phyloP scores from a whole-genome alignment of 805 yeast genomes.

The Torulaspora indica region DNA sequence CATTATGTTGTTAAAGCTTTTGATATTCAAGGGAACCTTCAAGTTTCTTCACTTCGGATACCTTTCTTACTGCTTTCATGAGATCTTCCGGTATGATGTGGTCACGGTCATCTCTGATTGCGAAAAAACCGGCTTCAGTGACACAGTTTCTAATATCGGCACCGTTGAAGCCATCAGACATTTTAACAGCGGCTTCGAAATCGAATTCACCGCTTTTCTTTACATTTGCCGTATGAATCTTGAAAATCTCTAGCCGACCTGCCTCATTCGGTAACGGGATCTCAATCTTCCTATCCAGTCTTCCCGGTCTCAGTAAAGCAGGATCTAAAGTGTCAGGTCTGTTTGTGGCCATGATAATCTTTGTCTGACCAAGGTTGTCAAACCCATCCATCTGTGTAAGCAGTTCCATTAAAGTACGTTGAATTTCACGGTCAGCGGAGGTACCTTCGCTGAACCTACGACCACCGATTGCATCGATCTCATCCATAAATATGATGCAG shows the following conservation, averaged over 20 bases:
- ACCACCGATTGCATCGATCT: conserved; percentile 98
- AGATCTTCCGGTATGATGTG: conserved; percentile 88
- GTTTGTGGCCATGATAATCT: conserved; percentile 98
- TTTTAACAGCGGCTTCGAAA: conserved; percentile 93
- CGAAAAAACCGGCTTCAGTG: conserved; percentile 98
- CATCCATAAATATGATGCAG: conserved; percentile 97
- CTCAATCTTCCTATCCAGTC: conserved; percentile 94
- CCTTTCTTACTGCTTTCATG: conserved; percentile 97
- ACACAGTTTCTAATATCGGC: conserved; percentile 95
- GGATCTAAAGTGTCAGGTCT: conserved; percentile 98
- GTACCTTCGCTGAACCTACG: conserved; percentile 97
- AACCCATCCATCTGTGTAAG: conserved; percentile 98
- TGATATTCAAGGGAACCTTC: conserved; percentile 96
- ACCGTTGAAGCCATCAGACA: conserved; percentile 99
- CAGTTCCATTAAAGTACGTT: conserved; percentile 94
- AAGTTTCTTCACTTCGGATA: conserved; percentile 91
- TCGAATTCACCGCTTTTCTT: conserved; percentile 93
- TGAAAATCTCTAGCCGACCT: conserved; percentile 89
- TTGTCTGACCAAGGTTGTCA: conserved; percentile 93
- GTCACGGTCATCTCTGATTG: conserved; percentile 96
- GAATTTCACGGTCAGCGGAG: conserved; percentile 97
- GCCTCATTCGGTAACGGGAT: conserved; percentile 94
- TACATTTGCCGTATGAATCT: conserved; percentile 83
- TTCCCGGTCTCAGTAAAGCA: conserved; percentile 93
- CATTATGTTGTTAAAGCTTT: conserved; percentile 52